Base-by-base conservation (phyloP, 495 filamentous ascomycete genomes). In the Pseudevernia furfuracea region DNA sequence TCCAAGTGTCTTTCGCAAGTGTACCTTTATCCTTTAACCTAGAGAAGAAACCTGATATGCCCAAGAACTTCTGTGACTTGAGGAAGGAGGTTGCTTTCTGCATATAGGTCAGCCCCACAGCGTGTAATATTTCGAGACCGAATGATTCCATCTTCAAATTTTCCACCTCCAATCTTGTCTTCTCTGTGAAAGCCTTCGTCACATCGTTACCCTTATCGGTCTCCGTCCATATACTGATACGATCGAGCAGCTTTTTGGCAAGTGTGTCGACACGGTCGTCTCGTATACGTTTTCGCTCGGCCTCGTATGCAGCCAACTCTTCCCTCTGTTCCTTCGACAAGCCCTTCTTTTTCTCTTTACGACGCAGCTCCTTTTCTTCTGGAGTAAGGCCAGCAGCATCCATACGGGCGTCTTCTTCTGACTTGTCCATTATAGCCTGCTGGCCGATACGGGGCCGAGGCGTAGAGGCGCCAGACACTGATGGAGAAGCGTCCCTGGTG, bases 71-170 rank as follows among this genome's bases (percentile, higher is more conserved):
- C 73, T 97, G 94, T 10, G 87, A 91, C 75, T 96, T 96, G 60
- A 99, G 78, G 71, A 96, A 87, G 0, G 89, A 86, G 32, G 88
- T 88, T 15, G 87, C 89, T 76, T 97, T 97, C 66, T 86, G 85
- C 25, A 93, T 73, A 74, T 99, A 99, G 9, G 90, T 94, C 28
- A 85, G 79, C 32, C 95, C 93, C 68, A 99, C 91, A 28, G 94
- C 92, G 74, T 99, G 94, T 30, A 99, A 79, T 68, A 99, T 99
- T 70, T 99, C 94, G 43, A 99, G 77, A 44, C 94, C 94, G 72
- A 99, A 99, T 17, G 89, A 93, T 77, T 99, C 94, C 90, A 99
- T 97, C 80, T 97, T 99, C 68, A 97, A 76, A 69, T 97, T 95
- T 80, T 99, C 94, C 19, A 96, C 90, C 76, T 97, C 95, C 34